These are phyloP conservation scores for Juglanconis juglandina DNA, from an alignment of 2,329 filamentous ascomycete species.

Conservation along the genomic window DNA sequence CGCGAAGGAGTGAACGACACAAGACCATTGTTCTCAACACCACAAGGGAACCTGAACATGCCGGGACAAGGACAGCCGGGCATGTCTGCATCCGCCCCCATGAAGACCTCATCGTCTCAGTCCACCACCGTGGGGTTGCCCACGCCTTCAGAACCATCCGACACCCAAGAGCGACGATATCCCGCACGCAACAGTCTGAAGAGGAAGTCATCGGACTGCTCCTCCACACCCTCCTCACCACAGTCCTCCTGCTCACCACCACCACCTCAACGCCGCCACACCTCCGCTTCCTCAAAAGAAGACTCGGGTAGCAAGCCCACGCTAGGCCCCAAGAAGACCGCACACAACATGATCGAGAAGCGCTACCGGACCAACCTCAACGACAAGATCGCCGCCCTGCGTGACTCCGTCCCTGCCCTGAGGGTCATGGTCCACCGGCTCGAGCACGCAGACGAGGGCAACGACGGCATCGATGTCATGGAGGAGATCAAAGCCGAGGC, in stretches of 20 bases:
- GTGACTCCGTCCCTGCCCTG: conserved; percentile 64
- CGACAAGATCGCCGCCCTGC: conserved; percentile 89
- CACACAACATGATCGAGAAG: conserved; percentile 98
- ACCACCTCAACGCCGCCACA: conserved; percentile 10
- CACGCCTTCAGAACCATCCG: neutral
- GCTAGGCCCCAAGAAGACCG: conserved; percentile 72
- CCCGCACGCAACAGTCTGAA: conserved; percentile 27
- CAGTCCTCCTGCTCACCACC: conserved; percentile 22
- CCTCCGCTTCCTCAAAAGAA: conserved; percentile 8
- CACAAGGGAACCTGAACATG: conserved; percentile 18
- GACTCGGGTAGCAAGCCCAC: conserved; percentile 10
- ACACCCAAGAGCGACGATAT: conserved; percentile 12
- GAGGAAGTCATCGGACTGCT: conserved; percentile 28
- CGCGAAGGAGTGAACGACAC: conserved; percentile 24
- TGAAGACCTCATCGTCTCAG: neutral
- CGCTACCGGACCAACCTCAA: conserved; percentile 94
- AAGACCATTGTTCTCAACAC: conserved; percentile 26
- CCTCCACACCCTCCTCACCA: conserved; percentile 20
- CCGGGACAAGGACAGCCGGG: conserved; percentile 6
- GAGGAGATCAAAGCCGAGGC: conserved; percentile 31
- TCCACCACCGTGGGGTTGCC: conserved; percentile 3
- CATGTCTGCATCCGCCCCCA: neutral
- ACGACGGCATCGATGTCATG: conserved; percentile 27
- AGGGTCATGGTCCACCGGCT: conserved; percentile 40
- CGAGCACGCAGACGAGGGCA: conserved; percentile 31